Percentiles rank a stretch among this genome's conserved stretches.
Conservation (phyloP, 1,284 basidiomycete genomes). For the Microstroma glucosiphilum region DNA sequence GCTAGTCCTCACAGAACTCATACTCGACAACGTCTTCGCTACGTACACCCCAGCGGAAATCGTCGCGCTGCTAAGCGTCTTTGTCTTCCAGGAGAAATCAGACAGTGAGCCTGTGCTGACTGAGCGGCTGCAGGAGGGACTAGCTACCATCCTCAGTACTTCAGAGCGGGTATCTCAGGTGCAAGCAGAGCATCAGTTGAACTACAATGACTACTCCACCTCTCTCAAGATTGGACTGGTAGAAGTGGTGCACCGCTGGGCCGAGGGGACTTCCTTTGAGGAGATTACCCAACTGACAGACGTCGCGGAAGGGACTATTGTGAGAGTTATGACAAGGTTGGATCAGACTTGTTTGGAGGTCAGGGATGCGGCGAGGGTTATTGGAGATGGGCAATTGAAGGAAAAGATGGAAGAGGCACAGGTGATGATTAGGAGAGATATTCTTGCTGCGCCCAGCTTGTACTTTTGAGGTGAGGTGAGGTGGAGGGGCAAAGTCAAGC, state of each 20-base stretch:
- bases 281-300: slow-evolving; percentile 89
- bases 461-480: slow-evolving; percentile 25
- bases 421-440: slow-evolving; percentile 63
- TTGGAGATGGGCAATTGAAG: slow-evolving; percentile 89
- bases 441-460: slow-evolving; percentile 46
- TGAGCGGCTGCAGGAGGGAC: slow-evolving; percentile 67
- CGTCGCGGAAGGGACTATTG: slow-evolving; percentile 92
- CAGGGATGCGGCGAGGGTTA: slow-evolving; percentile 90
- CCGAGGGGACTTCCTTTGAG: slow-evolving; percentile 93
- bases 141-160: slow-evolving; percentile 67
- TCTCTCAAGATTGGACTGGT: slow-evolving; percentile 60
- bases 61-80: slow-evolving; percentile 91
- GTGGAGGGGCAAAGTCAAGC: too few species aligned
- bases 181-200: slow-evolving; percentile 64
- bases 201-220: slow-evolving; percentile 33
- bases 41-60: slow-evolving; percentile 88
- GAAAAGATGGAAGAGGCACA: slow-evolving; percentile 97
- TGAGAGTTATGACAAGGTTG: slow-evolving; percentile 86
- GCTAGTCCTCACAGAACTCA: slow-evolving; percentile 86
- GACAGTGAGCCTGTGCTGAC: slow-evolving; percentile 54
- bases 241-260: slow-evolving; percentile 98
- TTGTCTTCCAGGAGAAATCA: slow-evolving; percentile 96
- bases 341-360: slow-evolving; percentile 98
- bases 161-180: slow-evolving; percentile 74
- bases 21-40: slow-evolving; percentile 88